Conservation (phyloP, 805 yeast genomes). For the Henningerozyma blattae region DNA sequence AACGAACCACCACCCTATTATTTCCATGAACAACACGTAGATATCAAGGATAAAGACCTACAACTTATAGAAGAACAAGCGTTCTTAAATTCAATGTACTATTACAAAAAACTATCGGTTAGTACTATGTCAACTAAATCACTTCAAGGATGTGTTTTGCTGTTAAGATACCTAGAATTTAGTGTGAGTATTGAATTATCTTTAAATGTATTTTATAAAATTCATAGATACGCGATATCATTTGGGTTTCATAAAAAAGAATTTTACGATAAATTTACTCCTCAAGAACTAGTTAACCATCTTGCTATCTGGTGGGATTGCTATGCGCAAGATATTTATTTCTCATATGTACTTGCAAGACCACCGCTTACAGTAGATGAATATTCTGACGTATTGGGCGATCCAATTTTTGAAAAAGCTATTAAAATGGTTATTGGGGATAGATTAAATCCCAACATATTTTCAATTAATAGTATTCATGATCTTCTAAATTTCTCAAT, state of each 20-base stretch:
- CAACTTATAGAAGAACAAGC: slow-evolving; percentile 19
- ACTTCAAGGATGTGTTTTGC: slow-evolving; percentile 39
- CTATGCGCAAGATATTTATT: slow-evolving; percentile 11
- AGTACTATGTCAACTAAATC: slow-evolving; percentile 40
- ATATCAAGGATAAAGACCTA: slow-evolving; percentile 14
- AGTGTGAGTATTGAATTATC: slow-evolving; percentile 31
- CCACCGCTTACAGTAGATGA: slow-evolving; percentile 13
- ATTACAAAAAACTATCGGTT: slow-evolving; percentile 38
- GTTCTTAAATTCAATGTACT: slow-evolving; percentile 33
- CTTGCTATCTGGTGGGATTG: slow-evolving; percentile 39
- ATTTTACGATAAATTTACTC: slow-evolving; percentile 26
- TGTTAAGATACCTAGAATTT: slow-evolving; percentile 29
- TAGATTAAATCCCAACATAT: too few species aligned
- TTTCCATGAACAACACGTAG: too few species aligned
- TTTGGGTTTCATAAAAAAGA: slow-evolving; percentile 46
- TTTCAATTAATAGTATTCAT: slow-evolving; percentile 7
- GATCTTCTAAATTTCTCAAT: slow-evolving; percentile 9
- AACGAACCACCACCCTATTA: too few species aligned
- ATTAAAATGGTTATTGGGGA: too few species aligned
- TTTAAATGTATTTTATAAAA: slow-evolving; percentile 31
- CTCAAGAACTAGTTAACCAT: slow-evolving; percentile 28
- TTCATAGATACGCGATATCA: slow-evolving; percentile 42
- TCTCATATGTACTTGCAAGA: slow-evolving; percentile 12
- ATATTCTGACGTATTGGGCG: too few species aligned
- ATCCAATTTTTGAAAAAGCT: too few species aligned